These are phyloP conservation scores for Croton laevigatus DNA, from an alignment of 441 rosid genomes.

Conservation along the genomic window DNA sequence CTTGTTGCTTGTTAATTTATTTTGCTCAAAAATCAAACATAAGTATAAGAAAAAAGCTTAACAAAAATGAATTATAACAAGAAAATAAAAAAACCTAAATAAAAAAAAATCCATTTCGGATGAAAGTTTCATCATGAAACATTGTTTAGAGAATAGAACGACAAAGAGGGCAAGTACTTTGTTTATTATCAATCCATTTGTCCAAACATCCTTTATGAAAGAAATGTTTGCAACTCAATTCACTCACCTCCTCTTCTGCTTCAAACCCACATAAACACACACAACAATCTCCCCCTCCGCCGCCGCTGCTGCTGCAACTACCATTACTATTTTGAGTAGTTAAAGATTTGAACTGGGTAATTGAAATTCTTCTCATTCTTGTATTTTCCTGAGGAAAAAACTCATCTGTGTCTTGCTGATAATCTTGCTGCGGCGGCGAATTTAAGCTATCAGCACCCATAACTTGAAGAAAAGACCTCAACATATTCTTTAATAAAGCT, in stretches of 20 bases:
- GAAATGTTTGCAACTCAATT: conserved; percentile 82
- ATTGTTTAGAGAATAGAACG: conserved; percentile 48
- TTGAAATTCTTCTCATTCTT: conserved; percentile 48
- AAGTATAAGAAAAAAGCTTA: neutral
- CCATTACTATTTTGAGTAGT: conserved; percentile 14
- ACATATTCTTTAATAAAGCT: conserved; percentile 58
- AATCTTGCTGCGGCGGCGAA: conserved; percentile 2
- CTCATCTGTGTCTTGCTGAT: conserved; percentile 32
- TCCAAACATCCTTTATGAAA: conserved; percentile 71
- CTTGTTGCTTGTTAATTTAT: neutral
- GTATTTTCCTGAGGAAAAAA: conserved; percentile 15
- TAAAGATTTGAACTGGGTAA: conserved; percentile 55
- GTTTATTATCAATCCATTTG: conserved; percentile 67
- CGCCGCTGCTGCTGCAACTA: conserved; percentile 10
- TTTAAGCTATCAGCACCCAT: conserved; percentile 23
- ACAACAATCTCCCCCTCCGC: conserved; percentile 49
- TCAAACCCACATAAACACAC: conserved; percentile 76
- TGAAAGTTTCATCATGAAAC: no score
- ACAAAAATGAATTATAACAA: neutral
- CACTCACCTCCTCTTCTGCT: conserved; percentile 80
- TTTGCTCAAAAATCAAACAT: conserved; percentile 26
- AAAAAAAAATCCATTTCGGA: neutral
- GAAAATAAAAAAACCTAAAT: neutral
- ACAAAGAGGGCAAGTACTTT: conserved; percentile 75
- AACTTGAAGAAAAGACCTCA: conserved; percentile 49